These are phyloP conservation scores for Arabidopsis thaliana DNA, from an alignment of 345 rosid genomes.

Conservation along the genomic window DNA sequence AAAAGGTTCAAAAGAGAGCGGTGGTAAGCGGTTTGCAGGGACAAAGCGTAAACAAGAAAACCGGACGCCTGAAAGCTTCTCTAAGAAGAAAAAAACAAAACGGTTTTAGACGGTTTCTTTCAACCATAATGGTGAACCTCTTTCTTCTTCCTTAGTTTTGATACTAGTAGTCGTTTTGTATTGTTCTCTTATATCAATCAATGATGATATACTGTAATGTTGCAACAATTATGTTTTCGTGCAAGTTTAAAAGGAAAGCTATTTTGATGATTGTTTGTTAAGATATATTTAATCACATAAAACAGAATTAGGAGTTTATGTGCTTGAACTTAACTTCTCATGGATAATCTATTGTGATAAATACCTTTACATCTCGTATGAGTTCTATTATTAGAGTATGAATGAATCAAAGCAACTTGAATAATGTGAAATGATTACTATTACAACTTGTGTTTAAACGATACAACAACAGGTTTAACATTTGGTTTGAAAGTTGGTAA, in stretches of 20 bases:
- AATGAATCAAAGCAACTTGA: neutral
- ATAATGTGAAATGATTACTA: neutral
- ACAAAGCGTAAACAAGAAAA: constrained; percentile 73
- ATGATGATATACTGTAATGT: constrained; percentile 35
- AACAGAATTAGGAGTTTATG: neutral
- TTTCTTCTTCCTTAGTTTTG: constrained; percentile 28
- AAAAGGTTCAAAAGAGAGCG: constrained; percentile 44
- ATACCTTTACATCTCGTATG: neutral
- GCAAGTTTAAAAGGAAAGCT: constrained; percentile 12
- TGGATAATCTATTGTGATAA: neutral
- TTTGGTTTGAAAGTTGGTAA: neutral
- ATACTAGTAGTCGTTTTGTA: constrained; percentile 13
- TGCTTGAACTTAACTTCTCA: neutral
- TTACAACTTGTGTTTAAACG: neutral
- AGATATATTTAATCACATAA: neutral
- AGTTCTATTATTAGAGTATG: neutral
- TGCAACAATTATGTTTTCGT: constrained; percentile 25
- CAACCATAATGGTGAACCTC: constrained; percentile 7
- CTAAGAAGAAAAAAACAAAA: constrained; percentile 63
- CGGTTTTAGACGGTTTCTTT: constrained; percentile 33
- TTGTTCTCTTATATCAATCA: constrained; percentile 12
- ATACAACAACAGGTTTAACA: neutral
- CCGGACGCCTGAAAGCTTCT: constrained; percentile 61
- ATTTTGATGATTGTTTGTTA: neutral
- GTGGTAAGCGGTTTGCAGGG: constrained; percentile 54